A percentile compares a stretch with the other conserved stretches of the same genome.
These are phyloP conservation scores for Corylus heterophylla DNA, from an alignment of 306 rosid genomes.

Conservation along the genomic window DNA sequence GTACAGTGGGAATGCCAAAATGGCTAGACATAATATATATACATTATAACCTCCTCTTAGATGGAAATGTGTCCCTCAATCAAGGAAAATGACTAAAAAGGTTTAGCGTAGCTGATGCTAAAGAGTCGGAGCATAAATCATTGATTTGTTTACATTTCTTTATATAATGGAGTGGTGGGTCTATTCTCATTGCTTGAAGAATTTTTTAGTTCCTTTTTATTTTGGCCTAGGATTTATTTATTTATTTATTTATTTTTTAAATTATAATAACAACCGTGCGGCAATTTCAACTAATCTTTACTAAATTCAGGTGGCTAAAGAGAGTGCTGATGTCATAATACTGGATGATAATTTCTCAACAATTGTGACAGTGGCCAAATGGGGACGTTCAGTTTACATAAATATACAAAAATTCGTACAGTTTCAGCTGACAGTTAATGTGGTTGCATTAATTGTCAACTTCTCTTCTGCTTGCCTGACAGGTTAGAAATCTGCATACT, in stretches of 20 bases:
- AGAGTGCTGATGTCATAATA: slow-evolving; percentile 97
- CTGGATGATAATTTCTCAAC: slow-evolving; percentile 98
- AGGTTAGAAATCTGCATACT: slow-evolving; percentile 49
- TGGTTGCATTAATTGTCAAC: slow-evolving; percentile 90
- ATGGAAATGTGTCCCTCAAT: neutral
- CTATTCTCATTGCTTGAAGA: neutral
- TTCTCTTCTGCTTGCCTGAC: slow-evolving; percentile 91
- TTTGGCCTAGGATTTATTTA: too few relatives aligned
- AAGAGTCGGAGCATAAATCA: neutral
- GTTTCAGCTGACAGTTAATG: slow-evolving; percentile 92
- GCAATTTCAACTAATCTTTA: slow-evolving; percentile 19
- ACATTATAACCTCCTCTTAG: neutral
- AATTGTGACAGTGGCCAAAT: slow-evolving; percentile 91
- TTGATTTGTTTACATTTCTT: neutral
- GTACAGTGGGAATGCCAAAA: neutral
- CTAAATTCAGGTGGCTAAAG: slow-evolving; percentile 83
- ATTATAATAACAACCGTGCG: slow-evolving; percentile 5
- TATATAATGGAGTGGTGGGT: neutral
- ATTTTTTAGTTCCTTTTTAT: neutral
- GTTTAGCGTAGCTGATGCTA: neutral
- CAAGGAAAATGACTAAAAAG: neutral
- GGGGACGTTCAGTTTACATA: slow-evolving; percentile 97
- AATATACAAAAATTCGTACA: slow-evolving; percentile 96
- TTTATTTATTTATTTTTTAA: too few relatives aligned
- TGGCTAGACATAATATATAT: neutral